phyloP scores from a whole-genome alignment of 441 rosid species.

The Viola pubescens region DNA sequence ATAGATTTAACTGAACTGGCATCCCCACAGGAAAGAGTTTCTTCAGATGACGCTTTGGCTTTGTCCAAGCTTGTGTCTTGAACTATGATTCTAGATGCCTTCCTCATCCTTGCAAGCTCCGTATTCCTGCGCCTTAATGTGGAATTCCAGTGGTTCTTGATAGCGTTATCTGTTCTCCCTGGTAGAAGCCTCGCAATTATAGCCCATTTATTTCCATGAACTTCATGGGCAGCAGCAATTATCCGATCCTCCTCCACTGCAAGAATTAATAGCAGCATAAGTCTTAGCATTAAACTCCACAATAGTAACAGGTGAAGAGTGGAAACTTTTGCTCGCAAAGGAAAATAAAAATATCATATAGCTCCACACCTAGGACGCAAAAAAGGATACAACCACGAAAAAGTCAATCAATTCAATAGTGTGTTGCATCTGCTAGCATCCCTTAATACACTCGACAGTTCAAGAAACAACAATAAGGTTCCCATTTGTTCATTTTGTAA shows the following conservation, averaged over 20 bases:
- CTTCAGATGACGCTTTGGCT: constrained; percentile 61
- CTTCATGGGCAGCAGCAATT: constrained; percentile 48
- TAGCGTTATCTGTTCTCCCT: constrained; percentile 66
- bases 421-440: no score
- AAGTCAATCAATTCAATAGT: no score
- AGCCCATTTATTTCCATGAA: constrained; percentile 63
- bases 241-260: constrained; percentile 72
- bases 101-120: constrained; percentile 27
- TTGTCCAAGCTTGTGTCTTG: constrained; percentile 46
- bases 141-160: constrained; percentile 69
- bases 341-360: no score
- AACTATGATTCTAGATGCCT: constrained; percentile 25
- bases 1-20: constrained; percentile 42
- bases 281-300: no score
- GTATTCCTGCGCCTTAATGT: constrained; percentile 41
- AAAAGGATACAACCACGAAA: no score
- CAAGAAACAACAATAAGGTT: no score
- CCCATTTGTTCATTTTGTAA: no score
- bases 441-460: no score
- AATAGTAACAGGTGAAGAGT: no score
- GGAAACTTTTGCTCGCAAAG: no score
- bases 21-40: constrained; percentile 61
- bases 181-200: constrained; percentile 54
- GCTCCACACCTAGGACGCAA: no score
- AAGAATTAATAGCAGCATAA: background rate